A percentile compares a stretch with the other conserved stretches of the same genome.
Conservation (phyloP, 495 filamentous ascomycete genomes). For the Penicillium mononematosum region DNA sequence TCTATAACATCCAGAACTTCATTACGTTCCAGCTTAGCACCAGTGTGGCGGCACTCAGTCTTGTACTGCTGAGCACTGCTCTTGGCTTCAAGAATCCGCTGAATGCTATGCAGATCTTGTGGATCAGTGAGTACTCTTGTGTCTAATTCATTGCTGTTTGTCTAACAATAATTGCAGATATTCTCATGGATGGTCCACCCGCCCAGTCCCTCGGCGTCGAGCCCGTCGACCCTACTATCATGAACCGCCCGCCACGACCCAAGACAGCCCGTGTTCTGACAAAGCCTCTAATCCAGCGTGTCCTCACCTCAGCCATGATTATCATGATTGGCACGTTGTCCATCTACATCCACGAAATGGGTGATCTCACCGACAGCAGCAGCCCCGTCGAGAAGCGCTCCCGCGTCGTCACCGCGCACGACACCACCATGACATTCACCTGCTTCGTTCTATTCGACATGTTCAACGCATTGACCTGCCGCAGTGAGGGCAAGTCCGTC, state of each 20-base stretch:
- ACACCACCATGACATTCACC: conserved; percentile 99
- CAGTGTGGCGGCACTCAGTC: conserved; percentile 85
- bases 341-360: conserved; percentile 89
- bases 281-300: conserved; percentile 71
- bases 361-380: conserved; percentile 48
- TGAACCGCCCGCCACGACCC: conserved; percentile 85
- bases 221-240: conserved; percentile 89
- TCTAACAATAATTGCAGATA: conserved; percentile 58
- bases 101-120: conserved; percentile 98
- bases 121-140: conserved; percentile 80
- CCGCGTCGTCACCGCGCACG: conserved; percentile 77
- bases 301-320: conserved; percentile 80
- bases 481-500: conserved; percentile 85
- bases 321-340: conserved; percentile 91
- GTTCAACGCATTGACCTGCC: conserved; percentile 95
- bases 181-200: conserved; percentile 98
- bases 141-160: not conserved
- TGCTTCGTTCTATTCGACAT: conserved; percentile 99
- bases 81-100: conserved; percentile 90
- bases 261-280: conserved; percentile 85
- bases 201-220: conserved; percentile 97
- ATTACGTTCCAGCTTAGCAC: conserved; percentile 98
- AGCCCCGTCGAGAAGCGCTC: conserved; percentile 40
- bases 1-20: conserved; percentile 99
- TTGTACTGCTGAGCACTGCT: conserved; percentile 88